phyloP scores from a whole-genome alignment of 2,329 filamentous ascomycete species.

The Lasiodiplodia citricola region DNA sequence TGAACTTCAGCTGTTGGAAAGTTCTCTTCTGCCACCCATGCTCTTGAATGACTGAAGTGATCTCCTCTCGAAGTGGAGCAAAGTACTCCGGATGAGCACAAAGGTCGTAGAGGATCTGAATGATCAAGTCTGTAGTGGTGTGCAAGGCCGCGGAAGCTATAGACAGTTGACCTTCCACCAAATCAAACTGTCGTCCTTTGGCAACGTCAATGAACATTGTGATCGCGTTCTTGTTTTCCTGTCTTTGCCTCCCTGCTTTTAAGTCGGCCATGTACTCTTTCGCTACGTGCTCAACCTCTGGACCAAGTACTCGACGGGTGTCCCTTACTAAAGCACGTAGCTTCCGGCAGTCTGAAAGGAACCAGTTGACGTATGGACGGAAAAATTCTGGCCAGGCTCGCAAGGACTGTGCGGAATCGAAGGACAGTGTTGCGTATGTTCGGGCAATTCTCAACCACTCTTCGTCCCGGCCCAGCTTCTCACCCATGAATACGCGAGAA shows the following conservation, averaged over 20 bases:
- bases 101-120: slow-evolving; percentile 61
- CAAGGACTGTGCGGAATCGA: slow-evolving; percentile 56
- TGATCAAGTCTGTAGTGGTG: slow-evolving; percentile 47
- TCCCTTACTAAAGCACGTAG: slow-evolving; percentile 46
- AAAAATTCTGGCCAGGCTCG: slow-evolving; percentile 48
- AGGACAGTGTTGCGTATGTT: slow-evolving; percentile 57
- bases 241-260: slow-evolving; percentile 4
- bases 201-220: slow-evolving; percentile 28
- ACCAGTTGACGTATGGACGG: slow-evolving; percentile 51
- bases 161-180: slow-evolving; percentile 43
- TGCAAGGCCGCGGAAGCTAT: slow-evolving; percentile 51
- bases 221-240: slow-evolving; percentile 29
- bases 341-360: slow-evolving; percentile 49
- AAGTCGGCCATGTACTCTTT: neutral
- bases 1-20: slow-evolving; percentile 46
- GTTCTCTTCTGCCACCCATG: slow-evolving; percentile 41
- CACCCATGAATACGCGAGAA: neutral
- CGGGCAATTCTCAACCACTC: slow-evolving; percentile 61
- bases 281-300: slow-evolving; percentile 40
- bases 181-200: slow-evolving; percentile 34
- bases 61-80: slow-evolving; percentile 59
- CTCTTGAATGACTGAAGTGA: slow-evolving; percentile 48
- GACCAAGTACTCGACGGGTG: slow-evolving; percentile 40
- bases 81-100: slow-evolving; percentile 58
- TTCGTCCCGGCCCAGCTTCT: slow-evolving; percentile 49